phyloP scores from a whole-genome alignment of 768 basidiomycete species.

The Roridomyces roridus region DNA sequence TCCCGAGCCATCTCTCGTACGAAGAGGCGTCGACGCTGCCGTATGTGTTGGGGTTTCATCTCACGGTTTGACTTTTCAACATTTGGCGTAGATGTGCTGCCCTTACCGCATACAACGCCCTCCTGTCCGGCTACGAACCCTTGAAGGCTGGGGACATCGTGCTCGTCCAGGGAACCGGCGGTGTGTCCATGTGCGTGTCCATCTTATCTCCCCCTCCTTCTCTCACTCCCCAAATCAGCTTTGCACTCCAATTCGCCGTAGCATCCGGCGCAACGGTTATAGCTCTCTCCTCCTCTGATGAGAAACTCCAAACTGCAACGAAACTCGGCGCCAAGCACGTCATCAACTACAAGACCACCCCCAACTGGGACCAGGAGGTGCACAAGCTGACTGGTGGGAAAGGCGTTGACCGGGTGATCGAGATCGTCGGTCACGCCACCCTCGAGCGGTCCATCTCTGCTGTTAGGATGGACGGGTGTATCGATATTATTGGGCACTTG shows the following conservation, averaged over 20 bases:
- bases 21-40: conserved; percentile 50
- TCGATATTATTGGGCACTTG: conserved; percentile 44
- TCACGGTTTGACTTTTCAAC: too few relatives aligned
- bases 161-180: conserved; percentile 52
- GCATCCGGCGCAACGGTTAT: conserved; percentile 57
- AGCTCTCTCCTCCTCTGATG: conserved; percentile 55
- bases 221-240: conserved; percentile 35
- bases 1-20: conserved; percentile 64
- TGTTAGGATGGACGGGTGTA: conserved; percentile 34
- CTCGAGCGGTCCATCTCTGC: conserved; percentile 35
- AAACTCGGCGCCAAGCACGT: conserved; percentile 48
- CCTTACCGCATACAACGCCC: conserved; percentile 56
- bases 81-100: conserved; percentile 44
- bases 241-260: conserved; percentile 55
- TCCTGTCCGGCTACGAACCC: conserved; percentile 38
- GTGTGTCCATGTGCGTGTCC: conserved; percentile 43
- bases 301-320: conserved; percentile 48
- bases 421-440: conserved; percentile 47
- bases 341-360: conserved; percentile 58
- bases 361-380: conserved; percentile 57
- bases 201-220: not conserved
- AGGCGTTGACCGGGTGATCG: conserved; percentile 29
- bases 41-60: too few relatives aligned
- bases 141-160: conserved; percentile 56
- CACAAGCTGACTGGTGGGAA: conserved; percentile 35